phyloP scores from a whole-genome alignment of 1,284 basidiomycete species.

The Apiotrichum sp. region DNA sequence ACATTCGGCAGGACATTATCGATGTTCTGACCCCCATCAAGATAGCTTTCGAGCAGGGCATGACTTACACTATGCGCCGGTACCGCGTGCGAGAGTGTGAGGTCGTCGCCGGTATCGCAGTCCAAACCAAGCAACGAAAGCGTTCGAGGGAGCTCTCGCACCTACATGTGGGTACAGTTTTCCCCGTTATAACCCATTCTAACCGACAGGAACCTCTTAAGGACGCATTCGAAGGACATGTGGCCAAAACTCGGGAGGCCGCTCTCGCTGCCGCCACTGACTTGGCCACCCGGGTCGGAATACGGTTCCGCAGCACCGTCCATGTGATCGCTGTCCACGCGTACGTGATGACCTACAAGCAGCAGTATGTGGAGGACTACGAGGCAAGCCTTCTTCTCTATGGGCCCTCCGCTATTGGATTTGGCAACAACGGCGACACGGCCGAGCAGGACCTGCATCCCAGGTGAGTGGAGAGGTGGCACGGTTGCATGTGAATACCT shows the following conservation, averaged over 20 bases:
- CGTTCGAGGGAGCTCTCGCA: slow-evolving; percentile 24
- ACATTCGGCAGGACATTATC: slow-evolving; percentile 23
- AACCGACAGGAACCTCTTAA: slow-evolving; percentile 31
- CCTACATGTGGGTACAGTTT: not conserved
- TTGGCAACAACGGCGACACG: not conserved
- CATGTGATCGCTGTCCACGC: slow-evolving; percentile 35
- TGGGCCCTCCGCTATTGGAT: not conserved
- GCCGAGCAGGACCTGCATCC: slow-evolving; percentile 10
- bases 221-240: slow-evolving; percentile 25
- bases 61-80: slow-evolving; percentile 35
- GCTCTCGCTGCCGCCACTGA: slow-evolving; percentile 13
- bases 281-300: slow-evolving; percentile 5
- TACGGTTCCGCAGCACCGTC: slow-evolving; percentile 12
- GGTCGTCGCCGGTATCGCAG: slow-evolving; percentile 33
- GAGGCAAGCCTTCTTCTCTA: slow-evolving; percentile 13
- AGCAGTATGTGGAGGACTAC: slow-evolving; percentile 30
- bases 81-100: slow-evolving; percentile 36
- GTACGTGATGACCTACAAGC: slow-evolving; percentile 33
- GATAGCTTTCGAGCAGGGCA: slow-evolving; percentile 27
- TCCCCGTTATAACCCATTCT: not conserved
- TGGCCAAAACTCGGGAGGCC: slow-evolving; percentile 17
- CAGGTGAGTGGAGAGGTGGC: slow-evolving; percentile 14
- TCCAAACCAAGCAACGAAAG: slow-evolving; percentile 34
- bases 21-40: slow-evolving; percentile 32
- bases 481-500: too few species aligned